Evolutionary conservation across 2,329 filamentous ascomycete genomes (phyloP).

Genomic region (Clonostachys rhizophaga): DNA sequence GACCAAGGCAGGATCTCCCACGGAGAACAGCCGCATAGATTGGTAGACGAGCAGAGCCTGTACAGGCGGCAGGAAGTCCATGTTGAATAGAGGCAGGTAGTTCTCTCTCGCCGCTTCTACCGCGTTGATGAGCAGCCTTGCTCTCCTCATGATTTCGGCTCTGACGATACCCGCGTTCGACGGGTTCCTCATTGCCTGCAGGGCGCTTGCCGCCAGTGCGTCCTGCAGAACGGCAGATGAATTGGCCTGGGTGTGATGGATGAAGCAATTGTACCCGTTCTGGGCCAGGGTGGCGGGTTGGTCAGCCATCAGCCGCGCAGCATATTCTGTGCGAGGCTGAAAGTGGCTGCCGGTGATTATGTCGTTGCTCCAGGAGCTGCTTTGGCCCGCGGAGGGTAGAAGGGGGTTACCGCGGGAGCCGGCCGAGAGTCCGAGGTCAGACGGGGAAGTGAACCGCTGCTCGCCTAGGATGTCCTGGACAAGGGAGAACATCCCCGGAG

Average conservation of each 20-base stretch:
- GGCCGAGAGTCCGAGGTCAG: background rate
- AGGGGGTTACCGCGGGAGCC: background rate
- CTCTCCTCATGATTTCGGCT: background rate
- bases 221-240: background rate
- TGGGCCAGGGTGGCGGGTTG: background rate
- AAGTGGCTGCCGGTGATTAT: background rate
- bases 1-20: conserved; percentile 10
- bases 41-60: conserved; percentile 7
- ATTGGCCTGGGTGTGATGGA: background rate
- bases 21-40: conserved; percentile 5
- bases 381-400: background rate
- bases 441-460: background rate
- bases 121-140: background rate
- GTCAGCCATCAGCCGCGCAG: background rate
- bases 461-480: background rate
- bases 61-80: conserved; percentile 4
- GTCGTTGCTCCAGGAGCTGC: background rate
- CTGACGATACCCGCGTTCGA: background rate
- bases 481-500: background rate
- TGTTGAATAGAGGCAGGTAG: background rate
- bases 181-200: background rate
- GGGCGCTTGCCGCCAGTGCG: background rate
- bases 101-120: background rate
- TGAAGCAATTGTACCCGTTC: background rate
- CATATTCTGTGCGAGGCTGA: background rate